A percentile compares a stretch with the other conserved stretches of the same genome.
Evolutionary conservation across 257 asterid genomes (phyloP).

Genomic region (Paulownia fortunei): DNA sequence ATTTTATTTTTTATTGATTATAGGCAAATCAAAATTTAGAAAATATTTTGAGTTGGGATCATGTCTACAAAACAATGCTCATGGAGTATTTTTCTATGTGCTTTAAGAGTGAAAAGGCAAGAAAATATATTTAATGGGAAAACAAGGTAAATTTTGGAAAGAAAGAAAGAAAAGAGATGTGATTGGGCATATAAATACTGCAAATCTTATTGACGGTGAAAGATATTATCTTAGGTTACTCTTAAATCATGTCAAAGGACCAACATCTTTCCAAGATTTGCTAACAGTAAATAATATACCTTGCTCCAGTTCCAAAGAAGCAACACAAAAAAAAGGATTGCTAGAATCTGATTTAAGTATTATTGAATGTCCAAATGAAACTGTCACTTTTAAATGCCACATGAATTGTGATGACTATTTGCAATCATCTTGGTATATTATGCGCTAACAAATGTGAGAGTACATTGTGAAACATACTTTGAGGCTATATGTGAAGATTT

Average conservation of each 20-base stretch:
- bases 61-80: too few species aligned
- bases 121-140: too few species aligned
- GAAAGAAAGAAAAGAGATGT: not conserved
- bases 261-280: slow-evolving; percentile 10
- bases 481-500: slow-evolving; percentile 16
- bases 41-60: too few species aligned
- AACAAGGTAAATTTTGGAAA: too few species aligned
- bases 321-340: slow-evolving; percentile 20
- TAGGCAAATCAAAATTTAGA: too few species aligned
- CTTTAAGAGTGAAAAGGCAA: too few species aligned
- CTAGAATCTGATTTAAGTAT: too few species aligned
- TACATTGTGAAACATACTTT: not conserved
- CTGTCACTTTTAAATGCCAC: slow-evolving; percentile 17
- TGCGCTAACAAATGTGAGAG: not conserved
- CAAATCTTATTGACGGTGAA: not conserved
- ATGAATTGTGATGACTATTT: not conserved
- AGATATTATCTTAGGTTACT: not conserved
- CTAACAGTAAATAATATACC: not conserved
- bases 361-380: slow-evolving; percentile 13
- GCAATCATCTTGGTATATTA: too few species aligned
- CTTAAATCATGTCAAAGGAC: slow-evolving; percentile 16
- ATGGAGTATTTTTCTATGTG: too few species aligned
- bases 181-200: not conserved
- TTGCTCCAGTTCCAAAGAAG: not conserved
- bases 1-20: too few species aligned